These are phyloP conservation scores for Setaria viridis DNA, from an alignment of 202 grass and related monocot species.

Conservation along the genomic window DNA sequence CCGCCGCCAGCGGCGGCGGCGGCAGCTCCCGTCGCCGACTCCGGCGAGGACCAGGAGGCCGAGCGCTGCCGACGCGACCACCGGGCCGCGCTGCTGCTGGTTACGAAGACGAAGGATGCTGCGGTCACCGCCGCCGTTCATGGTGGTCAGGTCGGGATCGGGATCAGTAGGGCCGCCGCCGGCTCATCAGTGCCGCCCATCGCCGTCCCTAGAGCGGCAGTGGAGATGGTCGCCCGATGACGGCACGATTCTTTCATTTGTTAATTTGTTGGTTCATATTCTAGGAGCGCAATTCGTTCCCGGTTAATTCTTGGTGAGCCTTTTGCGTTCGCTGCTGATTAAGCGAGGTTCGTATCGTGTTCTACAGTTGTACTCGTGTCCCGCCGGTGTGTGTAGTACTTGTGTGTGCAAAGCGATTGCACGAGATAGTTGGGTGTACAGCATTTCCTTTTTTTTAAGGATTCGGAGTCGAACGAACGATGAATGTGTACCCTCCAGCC, in stretches of 20 bases:
- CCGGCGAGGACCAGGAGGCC: slow-evolving; percentile 7
- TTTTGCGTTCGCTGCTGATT: no score
- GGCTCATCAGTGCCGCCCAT: background rate
- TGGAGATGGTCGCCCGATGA: background rate
- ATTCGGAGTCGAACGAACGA: no score
- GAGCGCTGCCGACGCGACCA: background rate
- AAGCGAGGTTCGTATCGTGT: no score
- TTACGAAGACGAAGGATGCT: background rate
- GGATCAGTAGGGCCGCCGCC: background rate
- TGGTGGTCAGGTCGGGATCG: background rate
- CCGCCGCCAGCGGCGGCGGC: background rate
- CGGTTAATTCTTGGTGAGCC: background rate
- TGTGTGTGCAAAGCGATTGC: no score
- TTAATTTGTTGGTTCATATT: background rate
- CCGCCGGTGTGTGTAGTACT: no score
- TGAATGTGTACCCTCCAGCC: no score
- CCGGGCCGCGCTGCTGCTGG: background rate
- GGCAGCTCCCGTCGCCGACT: background rate
- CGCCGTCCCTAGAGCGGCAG: background rate
- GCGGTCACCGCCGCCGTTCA: background rate
- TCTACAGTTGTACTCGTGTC: no score
- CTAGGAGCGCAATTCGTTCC: background rate
- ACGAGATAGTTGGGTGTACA: no score
- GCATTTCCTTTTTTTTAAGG: no score
- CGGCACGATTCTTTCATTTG: background rate